These are phyloP conservation scores for Fomes fomentarius DNA, from an alignment of 1,284 basidiomycete genomes.

Conservation along the genomic window DNA sequence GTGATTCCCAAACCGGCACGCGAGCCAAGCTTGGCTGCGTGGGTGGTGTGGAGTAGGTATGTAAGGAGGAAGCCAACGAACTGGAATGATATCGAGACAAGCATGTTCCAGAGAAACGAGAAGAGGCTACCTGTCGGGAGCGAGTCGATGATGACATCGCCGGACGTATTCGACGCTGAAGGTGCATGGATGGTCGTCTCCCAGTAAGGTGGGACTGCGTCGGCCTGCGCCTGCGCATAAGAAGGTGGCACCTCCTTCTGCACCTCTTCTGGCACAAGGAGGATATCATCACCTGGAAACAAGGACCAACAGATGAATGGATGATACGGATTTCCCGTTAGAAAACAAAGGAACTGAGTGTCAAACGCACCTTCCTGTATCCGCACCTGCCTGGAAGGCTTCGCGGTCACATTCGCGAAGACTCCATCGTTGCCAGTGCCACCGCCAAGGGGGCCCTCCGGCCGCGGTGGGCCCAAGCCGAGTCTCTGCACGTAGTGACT, in stretches of 20 bases:
- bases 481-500: slow-evolving; percentile 46
- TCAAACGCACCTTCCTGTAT: slow-evolving; percentile 61
- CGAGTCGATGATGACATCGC: slow-evolving; percentile 77
- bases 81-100: slow-evolving; percentile 96
- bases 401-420: slow-evolving; percentile 95
- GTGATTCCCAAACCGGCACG: slow-evolving; percentile 95
- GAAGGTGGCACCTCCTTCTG: slow-evolving; percentile 85
- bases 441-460: slow-evolving; percentile 62
- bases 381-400: slow-evolving; percentile 68
- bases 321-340: no score
- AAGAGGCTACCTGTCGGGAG: slow-evolving; percentile 82
- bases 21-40: slow-evolving; percentile 93
- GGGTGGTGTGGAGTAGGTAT: slow-evolving; percentile 92
- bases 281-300: slow-evolving; percentile 66
- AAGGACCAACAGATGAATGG: background rate
- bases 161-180: slow-evolving; percentile 49
- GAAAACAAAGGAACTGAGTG: background rate
- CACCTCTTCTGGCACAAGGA: slow-evolving; percentile 78
- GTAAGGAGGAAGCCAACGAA: slow-evolving; percentile 97
- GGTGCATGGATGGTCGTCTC: slow-evolving; percentile 94
- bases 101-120: slow-evolving; percentile 90
- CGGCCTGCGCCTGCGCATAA: slow-evolving; percentile 90
- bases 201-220: slow-evolving; percentile 97
- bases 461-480: slow-evolving; percentile 50
- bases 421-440: slow-evolving; percentile 91